phyloP scores from a whole-genome alignment of 345 rosid genomes.

The Brassica carinata region DNA sequence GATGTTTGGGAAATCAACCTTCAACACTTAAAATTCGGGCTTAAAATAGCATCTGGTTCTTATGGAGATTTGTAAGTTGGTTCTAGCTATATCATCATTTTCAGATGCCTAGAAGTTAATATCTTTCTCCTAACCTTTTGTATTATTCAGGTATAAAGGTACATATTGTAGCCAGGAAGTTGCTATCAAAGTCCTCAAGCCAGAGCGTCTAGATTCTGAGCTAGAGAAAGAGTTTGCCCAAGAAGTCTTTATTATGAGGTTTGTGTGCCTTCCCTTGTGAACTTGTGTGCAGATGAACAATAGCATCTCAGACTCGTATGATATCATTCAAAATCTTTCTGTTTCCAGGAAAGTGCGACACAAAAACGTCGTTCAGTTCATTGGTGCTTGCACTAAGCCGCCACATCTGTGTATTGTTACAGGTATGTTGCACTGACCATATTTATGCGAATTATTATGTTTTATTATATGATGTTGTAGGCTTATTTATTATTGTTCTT shows the following conservation, averaged over 20 bases:
- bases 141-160: conserved; percentile 76
- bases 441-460: background rate
- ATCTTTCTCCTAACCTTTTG: conserved; percentile 13
- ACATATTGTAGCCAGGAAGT: conserved; percentile 94
- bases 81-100: conserved; percentile 8
- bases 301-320: conserved; percentile 19
- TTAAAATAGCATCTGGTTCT: conserved; percentile 92
- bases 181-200: conserved; percentile 91
- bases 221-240: conserved; percentile 92
- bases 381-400: conserved; percentile 97
- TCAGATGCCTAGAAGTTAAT: conserved; percentile 17
- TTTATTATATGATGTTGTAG: conserved; percentile 1
- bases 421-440: conserved; percentile 48
- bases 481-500: conserved; percentile 7
- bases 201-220: conserved; percentile 86
- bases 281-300: conserved; percentile 7
- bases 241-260: conserved; percentile 98
- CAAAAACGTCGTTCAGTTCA: conserved; percentile 94
- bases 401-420: conserved; percentile 90
- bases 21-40: conserved; percentile 64
- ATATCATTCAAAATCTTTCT: conserved; percentile 14
- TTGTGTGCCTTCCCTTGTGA: conserved; percentile 27
- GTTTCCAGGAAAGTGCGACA: conserved; percentile 87
- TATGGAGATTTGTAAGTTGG: conserved; percentile 93
- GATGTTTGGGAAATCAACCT: conserved; percentile 98